phyloP scores from a whole-genome alignment of 1,139 yeast genomes.

The Magnusiomyces tetraspermus region DNA sequence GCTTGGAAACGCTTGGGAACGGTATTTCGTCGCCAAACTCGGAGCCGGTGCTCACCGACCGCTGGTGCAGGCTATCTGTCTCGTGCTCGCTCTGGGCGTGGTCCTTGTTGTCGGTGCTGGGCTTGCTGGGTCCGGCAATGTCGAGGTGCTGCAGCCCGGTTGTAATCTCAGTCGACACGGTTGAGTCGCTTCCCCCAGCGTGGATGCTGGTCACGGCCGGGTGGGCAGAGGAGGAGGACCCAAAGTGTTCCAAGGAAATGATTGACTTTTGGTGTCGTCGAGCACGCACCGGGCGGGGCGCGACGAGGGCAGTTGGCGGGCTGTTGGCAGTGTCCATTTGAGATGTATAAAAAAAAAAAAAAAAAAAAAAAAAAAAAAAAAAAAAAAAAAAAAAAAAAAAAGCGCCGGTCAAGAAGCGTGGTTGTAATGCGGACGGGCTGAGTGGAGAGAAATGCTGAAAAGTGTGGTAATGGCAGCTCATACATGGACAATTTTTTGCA shows the following conservation, averaged over 20 bases:
- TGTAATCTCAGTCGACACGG: too few species aligned
- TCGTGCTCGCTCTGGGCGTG: not conserved
- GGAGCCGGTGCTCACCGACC: not conserved
- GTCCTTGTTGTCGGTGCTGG: not conserved
- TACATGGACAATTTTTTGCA: too few species aligned
- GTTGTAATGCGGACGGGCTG: too few species aligned
- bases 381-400: too few species aligned
- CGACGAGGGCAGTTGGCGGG: slow-evolving; percentile 11
- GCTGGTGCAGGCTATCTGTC: not conserved
- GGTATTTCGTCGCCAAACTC: slow-evolving; percentile 3
- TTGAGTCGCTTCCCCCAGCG: too few species aligned
- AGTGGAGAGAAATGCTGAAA: too few species aligned
- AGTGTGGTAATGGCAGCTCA: too few species aligned
- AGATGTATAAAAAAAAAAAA: not conserved
- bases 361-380: too few species aligned
- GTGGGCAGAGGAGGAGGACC: not conserved
- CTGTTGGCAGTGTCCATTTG: not conserved
- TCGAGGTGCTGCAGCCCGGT: too few species aligned
- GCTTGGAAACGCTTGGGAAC: not conserved
- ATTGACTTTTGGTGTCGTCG: slow-evolving; percentile 19
- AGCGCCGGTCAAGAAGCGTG: too few species aligned
- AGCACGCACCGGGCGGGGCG: slow-evolving; percentile 22
- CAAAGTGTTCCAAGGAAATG: slow-evolving; percentile 18
- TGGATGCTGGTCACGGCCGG: not conserved
- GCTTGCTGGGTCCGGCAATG: not conserved